Evolutionary conservation across 139 green algal genomes (phyloP).

Genomic region (Chlorokybus atmophyticus): DNA sequence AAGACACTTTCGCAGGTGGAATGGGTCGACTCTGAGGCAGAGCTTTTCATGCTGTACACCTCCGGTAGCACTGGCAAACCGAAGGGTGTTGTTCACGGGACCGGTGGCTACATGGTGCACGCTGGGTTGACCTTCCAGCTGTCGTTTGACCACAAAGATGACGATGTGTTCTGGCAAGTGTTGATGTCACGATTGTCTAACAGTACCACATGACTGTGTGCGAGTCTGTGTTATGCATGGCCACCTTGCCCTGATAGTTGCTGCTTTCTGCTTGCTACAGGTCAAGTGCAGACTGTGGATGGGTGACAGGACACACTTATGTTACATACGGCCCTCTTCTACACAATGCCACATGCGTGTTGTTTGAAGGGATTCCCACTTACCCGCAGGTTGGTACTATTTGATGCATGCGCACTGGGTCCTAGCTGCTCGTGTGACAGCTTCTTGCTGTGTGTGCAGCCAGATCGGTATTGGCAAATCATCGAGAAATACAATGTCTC

Average conservation of each 20-base stretch:
- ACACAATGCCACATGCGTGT: constrained; percentile 50
- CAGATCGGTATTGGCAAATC: constrained; percentile 80
- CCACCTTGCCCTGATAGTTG: not conserved
- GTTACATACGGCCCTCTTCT: constrained; percentile 62
- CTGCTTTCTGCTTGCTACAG: constrained; percentile 9
- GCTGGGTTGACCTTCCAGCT: constrained; percentile 62
- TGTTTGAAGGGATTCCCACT: constrained; percentile 75
- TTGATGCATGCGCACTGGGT: not conserved
- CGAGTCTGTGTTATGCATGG: not conserved
- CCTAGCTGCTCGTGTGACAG: no score
- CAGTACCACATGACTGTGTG: no score
- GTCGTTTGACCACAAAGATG: constrained; percentile 60
- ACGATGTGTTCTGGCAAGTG: constrained; percentile 82
- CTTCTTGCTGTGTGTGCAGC: constrained; percentile 53
- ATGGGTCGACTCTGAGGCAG: constrained; percentile 45
- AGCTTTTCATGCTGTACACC: constrained; percentile 93
- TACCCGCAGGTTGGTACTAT: not conserved
- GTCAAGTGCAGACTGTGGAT: constrained; percentile 91
- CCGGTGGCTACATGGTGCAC: constrained; percentile 43
- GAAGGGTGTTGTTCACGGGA: constrained; percentile 86
- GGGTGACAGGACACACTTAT: constrained; percentile 71
- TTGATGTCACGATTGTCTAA: no score
- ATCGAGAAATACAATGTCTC: constrained; percentile 74
- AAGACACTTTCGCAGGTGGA: constrained; percentile 20
- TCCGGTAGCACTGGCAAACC: constrained; percentile 84